phyloP scores from a whole-genome alignment of 108 stramenopile species.

The Aurantiochytrium sp. region DNA sequence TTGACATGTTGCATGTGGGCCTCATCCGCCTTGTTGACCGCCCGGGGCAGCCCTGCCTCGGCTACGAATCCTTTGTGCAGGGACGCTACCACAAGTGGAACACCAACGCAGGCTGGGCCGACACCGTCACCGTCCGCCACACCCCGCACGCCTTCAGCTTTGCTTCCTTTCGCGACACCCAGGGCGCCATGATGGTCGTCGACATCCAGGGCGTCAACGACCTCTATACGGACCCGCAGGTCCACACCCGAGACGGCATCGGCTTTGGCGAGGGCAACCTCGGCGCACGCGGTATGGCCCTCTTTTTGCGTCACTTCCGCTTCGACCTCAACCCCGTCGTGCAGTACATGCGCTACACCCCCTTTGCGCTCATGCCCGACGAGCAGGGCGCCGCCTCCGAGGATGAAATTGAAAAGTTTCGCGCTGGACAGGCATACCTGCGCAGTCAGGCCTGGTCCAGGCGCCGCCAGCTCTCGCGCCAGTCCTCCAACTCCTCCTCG shows the following conservation, averaged over 20 bases:
- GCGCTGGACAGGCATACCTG: background rate
- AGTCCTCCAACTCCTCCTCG: background rate
- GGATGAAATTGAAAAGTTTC: background rate
- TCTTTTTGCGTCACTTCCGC: conserved; percentile 7
- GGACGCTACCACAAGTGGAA: conserved; percentile 20
- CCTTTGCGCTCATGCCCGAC: background rate
- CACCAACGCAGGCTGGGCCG: background rate
- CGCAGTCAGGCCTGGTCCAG: background rate
- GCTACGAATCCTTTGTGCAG: background rate
- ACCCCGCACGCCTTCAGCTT: conserved; percentile 72
- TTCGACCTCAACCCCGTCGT: conserved; percentile 6
- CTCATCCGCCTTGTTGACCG: background rate
- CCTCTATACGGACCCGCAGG: conserved; percentile 81
- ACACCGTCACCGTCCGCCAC: conserved; percentile 27
- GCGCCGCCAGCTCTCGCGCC: background rate
- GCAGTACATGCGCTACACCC: background rate
- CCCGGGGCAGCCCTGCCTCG: background rate
- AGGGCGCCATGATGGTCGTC: conserved; percentile 64
- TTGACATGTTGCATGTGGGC: conserved; percentile 26
- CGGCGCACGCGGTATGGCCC: conserved; percentile 29
- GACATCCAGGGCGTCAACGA: conserved; percentile 77
- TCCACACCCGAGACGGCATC: background rate
- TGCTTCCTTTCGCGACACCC: conserved; percentile 62
- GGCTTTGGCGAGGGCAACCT: conserved; percentile 32
- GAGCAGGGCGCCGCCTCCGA: background rate